Evolutionary conservation across 108 stramenopile genomes (phyloP).

Genomic region (Stephanodiscus minutulus): DNA sequence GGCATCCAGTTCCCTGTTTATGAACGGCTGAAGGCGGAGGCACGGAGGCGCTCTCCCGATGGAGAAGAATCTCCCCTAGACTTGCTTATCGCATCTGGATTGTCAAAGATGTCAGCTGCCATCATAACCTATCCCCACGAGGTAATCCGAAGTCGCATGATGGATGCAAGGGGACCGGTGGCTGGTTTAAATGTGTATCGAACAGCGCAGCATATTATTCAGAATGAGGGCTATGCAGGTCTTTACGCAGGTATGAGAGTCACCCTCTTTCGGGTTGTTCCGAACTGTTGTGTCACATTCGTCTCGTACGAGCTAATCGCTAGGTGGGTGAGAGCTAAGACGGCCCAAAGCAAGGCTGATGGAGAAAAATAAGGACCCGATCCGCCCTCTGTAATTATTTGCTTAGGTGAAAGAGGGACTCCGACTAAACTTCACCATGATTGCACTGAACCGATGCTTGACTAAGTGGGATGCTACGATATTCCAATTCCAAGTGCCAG

Average conservation of each 20-base stretch:
- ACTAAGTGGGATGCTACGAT: background rate
- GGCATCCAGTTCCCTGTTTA: slow-evolving; percentile 93
- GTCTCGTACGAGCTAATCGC: slow-evolving; percentile 83
- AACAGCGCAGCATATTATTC: slow-evolving; percentile 57
- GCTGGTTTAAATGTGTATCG: slow-evolving; percentile 42
- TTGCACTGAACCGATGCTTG: background rate
- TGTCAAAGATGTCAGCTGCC: slow-evolving; percentile 85
- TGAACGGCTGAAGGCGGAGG: slow-evolving; percentile 76
- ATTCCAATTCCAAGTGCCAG: background rate
- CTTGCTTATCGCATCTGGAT: slow-evolving; percentile 72
- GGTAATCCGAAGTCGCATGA: slow-evolving; percentile 87
- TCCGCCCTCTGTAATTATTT: no score
- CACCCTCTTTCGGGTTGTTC: slow-evolving; percentile 80
- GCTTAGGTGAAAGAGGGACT: background rate
- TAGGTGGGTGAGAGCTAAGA: slow-evolving; percentile 58
- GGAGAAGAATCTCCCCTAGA: slow-evolving; percentile 65
- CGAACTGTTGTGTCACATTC: slow-evolving; percentile 90
- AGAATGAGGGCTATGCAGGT: slow-evolving; percentile 71
- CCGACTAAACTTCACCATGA: background rate
- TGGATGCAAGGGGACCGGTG: slow-evolving; percentile 69
- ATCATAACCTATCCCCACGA: slow-evolving; percentile 90
- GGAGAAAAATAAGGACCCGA: background rate
- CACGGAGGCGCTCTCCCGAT: slow-evolving; percentile 47
- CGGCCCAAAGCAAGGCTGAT: background rate
- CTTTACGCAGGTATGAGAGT: slow-evolving; percentile 84